A percentile compares a stretch with the other conserved stretches of the same genome.
Conservation (phyloP, 2,329 filamentous ascomycete species). For the Anthostomella pinea region DNA sequence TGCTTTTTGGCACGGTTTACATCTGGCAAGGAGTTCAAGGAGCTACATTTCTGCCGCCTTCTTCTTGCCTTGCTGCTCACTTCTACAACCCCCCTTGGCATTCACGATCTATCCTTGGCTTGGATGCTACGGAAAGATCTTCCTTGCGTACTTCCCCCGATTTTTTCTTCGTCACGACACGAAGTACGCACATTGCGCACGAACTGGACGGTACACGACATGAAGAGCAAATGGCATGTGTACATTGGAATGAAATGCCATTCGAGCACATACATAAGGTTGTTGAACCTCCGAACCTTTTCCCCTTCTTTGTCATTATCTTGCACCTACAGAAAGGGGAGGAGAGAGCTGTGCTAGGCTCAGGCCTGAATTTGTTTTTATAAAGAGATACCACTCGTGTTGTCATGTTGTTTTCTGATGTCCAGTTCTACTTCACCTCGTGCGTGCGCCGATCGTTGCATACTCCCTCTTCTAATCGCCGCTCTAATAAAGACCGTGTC, state of each 20-base stretch:
- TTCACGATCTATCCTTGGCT: slow-evolving; percentile 2
- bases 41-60: slow-evolving; percentile 8
- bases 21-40: slow-evolving; percentile 22
- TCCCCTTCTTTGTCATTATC: slow-evolving; percentile 9
- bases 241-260: slow-evolving; percentile 20
- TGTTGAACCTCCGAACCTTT: slow-evolving; percentile 9
- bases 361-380: slow-evolving; percentile 19
- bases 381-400: slow-evolving; percentile 28
- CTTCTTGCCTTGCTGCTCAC: slow-evolving; percentile 8
- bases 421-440: slow-evolving; percentile 3
- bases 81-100: slow-evolving; percentile 6
- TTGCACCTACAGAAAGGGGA: slow-evolving; percentile 3
- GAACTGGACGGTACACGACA: slow-evolving; percentile 29
- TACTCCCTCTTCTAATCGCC: no score
- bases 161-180: slow-evolving; percentile 16
- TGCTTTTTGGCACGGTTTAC: not conserved
- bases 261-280: slow-evolving; percentile 6
- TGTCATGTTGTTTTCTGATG: slow-evolving; percentile 7
- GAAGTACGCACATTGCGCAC: slow-evolving; percentile 16
- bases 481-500: no score
- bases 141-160: slow-evolving; percentile 11
- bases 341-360: slow-evolving; percentile 16
- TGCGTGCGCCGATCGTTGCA: no score
- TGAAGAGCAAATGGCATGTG: slow-evolving; percentile 25
- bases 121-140: slow-evolving; percentile 6